Percentiles rank a stretch among this genome's conserved stretches.
These are phyloP conservation scores for Nakazawaea molendinolei DNA, from an alignment of 805 yeast species.

Conservation along the genomic window DNA sequence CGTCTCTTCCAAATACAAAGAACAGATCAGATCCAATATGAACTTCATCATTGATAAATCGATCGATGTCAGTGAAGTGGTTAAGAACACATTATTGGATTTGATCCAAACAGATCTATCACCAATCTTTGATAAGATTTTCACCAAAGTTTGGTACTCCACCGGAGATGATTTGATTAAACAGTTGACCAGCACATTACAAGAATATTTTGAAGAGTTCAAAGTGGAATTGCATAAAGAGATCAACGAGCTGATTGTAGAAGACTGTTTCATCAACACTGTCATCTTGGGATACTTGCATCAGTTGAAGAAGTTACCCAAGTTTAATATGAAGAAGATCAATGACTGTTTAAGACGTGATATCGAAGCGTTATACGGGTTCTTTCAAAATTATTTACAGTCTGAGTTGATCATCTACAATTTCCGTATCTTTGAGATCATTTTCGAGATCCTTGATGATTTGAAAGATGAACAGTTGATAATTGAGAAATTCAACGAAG, in stretches of 20 bases:
- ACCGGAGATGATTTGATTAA: conserved; percentile 47
- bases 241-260: conserved; percentile 46
- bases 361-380: conserved; percentile 45
- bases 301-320: conserved; percentile 26
- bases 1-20: conserved; percentile 57
- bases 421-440: conserved; percentile 53
- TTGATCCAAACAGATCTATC: conserved; percentile 69
- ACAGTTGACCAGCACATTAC: conserved; percentile 64
- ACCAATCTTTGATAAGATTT: conserved; percentile 53
- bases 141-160: conserved; percentile 67
- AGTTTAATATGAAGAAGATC: conserved; percentile 22
- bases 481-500: conserved; percentile 47
- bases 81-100: conserved; percentile 47
- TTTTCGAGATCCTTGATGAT: conserved; percentile 45
- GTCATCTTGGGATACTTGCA: conserved; percentile 20
- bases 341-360: conserved; percentile 54
- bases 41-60: conserved; percentile 71
- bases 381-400: conserved; percentile 40
- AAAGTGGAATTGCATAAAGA: conserved; percentile 44
- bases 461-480: conserved; percentile 37
- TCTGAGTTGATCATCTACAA: conserved; percentile 38
- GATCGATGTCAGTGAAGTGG: conserved; percentile 63
- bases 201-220: conserved; percentile 67
- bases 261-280: conserved; percentile 37
- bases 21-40: conserved; percentile 49